Percentiles rank a stretch among this genome's conserved stretches.
These are phyloP conservation scores for Aegilops sharonensis DNA, from an alignment of 176 grass and related monocot species.

Conservation along the genomic window DNA sequence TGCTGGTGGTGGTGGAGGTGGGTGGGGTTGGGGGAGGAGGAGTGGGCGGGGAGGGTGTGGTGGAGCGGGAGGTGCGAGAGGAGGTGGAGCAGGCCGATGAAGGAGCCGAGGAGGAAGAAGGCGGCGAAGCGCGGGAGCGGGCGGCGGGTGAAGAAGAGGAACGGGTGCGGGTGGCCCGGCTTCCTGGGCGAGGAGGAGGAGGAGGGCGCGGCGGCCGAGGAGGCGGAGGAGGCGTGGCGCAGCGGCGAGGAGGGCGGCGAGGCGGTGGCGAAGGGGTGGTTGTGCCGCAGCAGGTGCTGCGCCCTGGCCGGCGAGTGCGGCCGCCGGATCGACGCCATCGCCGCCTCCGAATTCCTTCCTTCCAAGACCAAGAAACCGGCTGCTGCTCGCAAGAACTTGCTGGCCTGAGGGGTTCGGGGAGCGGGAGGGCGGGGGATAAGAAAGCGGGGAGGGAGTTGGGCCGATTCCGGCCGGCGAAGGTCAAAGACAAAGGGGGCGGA, in stretches of 20 bases:
- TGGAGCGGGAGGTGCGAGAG: constrained; percentile 47
- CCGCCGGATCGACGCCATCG: constrained; percentile 66
- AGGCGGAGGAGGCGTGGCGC: constrained; percentile 45
- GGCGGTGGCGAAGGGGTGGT: constrained; percentile 29
- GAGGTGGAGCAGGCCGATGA: constrained; percentile 75
- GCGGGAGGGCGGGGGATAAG: background rate
- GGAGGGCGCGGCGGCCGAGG: background rate
- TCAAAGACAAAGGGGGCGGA: background rate
- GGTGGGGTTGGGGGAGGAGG: background rate
- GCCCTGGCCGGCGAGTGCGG: constrained; percentile 59
- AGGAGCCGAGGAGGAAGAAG: constrained; percentile 78
- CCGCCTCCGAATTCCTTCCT: too few relatives aligned
- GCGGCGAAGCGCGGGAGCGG: constrained; percentile 58
- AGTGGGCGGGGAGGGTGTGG: background rate
- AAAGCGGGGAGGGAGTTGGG: background rate
- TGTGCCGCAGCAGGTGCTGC: constrained; percentile 42
- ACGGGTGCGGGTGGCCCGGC: constrained; percentile 11
- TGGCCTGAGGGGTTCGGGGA: background rate
- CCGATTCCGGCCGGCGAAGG: background rate
- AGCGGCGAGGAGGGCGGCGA: constrained; percentile 42
- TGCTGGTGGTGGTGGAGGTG: background rate
- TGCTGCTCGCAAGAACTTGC: background rate
- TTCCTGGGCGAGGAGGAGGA: constrained; percentile 19
- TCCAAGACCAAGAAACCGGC: too few relatives aligned
- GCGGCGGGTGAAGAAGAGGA: constrained; percentile 36